phyloP scores from a whole-genome alignment of 495 filamentous ascomycete genomes.

The Aspergillus cristatus region DNA sequence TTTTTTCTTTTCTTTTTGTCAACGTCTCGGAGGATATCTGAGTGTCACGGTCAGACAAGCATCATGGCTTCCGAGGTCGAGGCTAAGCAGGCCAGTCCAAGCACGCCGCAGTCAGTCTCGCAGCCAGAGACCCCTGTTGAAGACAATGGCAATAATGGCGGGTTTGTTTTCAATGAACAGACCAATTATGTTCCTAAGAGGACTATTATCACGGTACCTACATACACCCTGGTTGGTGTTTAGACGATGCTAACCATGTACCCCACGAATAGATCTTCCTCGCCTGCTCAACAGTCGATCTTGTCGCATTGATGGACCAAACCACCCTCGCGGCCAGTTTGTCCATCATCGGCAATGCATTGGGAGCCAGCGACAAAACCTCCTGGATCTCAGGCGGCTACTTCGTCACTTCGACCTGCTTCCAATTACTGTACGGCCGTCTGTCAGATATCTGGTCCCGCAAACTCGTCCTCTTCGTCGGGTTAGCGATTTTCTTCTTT shows the following conservation, averaged over 20 bases:
- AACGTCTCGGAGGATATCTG: too few relatives aligned
- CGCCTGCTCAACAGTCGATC: slow-evolving; percentile 45
- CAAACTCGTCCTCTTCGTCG: slow-evolving; percentile 42
- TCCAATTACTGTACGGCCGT: slow-evolving; percentile 46
- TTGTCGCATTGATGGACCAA: slow-evolving; percentile 47
- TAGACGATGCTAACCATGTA: neutral
- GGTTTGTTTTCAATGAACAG: slow-evolving; percentile 41
- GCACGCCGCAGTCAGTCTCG: too few relatives aligned
- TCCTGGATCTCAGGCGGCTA: slow-evolving; percentile 48
- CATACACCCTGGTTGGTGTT: neutral
- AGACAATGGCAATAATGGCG: neutral
- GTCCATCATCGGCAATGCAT: slow-evolving; percentile 38
- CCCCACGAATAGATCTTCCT: slow-evolving; percentile 43
- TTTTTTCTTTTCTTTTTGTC: too few relatives aligned
- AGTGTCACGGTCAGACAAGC: too few relatives aligned
- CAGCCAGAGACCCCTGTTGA: too few relatives aligned
- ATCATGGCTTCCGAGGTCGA: too few relatives aligned
- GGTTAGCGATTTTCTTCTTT: slow-evolving; percentile 44
- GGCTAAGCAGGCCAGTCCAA: neutral
- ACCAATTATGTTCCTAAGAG: slow-evolving; percentile 44
- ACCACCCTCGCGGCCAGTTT: slow-evolving; percentile 44
- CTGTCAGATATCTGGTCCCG: slow-evolving; percentile 51
- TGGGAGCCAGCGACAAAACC: slow-evolving; percentile 37
- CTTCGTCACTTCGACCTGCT: slow-evolving; percentile 49
- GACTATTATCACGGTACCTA: slow-evolving; percentile 40